Evolutionary conservation across 148 eudicot genomes (phyloP), one percentile per base, ranked within the genome.

Genomic region (Cornus florida): DNA sequence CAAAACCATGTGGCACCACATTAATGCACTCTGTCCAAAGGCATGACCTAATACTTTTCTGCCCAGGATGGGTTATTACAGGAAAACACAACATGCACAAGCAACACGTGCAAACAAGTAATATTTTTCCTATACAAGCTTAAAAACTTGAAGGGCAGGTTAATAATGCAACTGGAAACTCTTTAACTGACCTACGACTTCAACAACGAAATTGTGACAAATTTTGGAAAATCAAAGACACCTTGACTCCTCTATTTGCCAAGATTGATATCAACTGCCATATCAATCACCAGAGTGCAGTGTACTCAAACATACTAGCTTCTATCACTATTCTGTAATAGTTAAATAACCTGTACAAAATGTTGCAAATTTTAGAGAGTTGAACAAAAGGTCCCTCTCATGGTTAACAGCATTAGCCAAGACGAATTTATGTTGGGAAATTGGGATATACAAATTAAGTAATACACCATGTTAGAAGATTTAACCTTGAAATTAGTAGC

Each of bases 91-190:
- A 43, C 6, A 6, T 6, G 6, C 48, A 6, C 10, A 43, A 43
- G 6, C 48, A 43, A 43, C 46, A 43, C 48, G 1, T 13, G 59
- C 17, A 53, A 53, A 53, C 59, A 12, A 53, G 7, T 12, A 19
- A 66, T 76, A 23, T 35, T 39, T 65, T 65, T 41, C 72, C 28
- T 67, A 35, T 10, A 0, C 53, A 74, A 24, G 4, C 57, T 56
- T 28, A 82, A 86, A 80, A 82, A 62, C 48, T 22, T 10, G 72
- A 38, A 67, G 76, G 71, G 80, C 60, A 76, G 50, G 68, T 31
- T 1, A 75, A 8, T 38, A 28, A 75, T n/a, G 14, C 31, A 67
- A 66, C 56, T 16, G 4, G 19, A 24, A 62, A 43, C 23, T 41
- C 33, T 43, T 43, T 57, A 65, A 23, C 17, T 75, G 23, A 41